Evolutionary conservation across 2,329 filamentous ascomycete species (phyloP).

Genomic region (Cladosporium sp.): DNA sequence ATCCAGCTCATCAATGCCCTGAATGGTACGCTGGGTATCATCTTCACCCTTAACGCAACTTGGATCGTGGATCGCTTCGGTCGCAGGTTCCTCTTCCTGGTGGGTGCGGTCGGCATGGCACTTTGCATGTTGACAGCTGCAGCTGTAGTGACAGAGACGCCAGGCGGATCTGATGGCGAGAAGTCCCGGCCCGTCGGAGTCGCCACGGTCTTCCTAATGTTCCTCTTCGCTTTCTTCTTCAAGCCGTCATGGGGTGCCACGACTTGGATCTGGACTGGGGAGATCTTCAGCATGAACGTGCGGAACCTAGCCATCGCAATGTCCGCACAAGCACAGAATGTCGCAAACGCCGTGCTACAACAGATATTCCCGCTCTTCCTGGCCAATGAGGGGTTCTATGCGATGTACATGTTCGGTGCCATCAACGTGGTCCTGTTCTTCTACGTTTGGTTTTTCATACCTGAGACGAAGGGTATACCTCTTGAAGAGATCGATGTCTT

Average conservation of each 20-base stretch:
- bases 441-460: slow-evolving; percentile 44
- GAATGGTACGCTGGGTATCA: not conserved
- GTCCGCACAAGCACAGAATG: not conserved
- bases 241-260: slow-evolving; percentile 8
- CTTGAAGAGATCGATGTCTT: slow-evolving; percentile 44
- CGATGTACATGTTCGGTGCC: slow-evolving; percentile 37
- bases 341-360: slow-evolving; percentile 1
- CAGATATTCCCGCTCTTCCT: slow-evolving; percentile 9
- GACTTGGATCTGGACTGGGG: slow-evolving; percentile 5
- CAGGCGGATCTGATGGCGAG: slow-evolving; percentile 3
- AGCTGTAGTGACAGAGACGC: slow-evolving; percentile 3
- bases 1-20: slow-evolving; percentile 8
- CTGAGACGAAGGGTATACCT: slow-evolving; percentile 46
- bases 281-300: slow-evolving; percentile 10
- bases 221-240: slow-evolving; percentile 6
- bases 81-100: slow-evolving; percentile 67
- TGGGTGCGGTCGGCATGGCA: slow-evolving; percentile 68
- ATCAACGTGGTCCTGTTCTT: slow-evolving; percentile 45
- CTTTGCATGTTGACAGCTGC: slow-evolving; percentile 60
- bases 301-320: slow-evolving; percentile 2
- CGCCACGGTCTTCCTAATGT: slow-evolving; percentile 4
- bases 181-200: not conserved
- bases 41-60: slow-evolving; percentile 51
- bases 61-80: slow-evolving; percentile 74
- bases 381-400: slow-evolving; percentile 6